phyloP scores from a whole-genome alignment of 1,284 basidiomycete species.

The Apiotrichum laibachii region DNA sequence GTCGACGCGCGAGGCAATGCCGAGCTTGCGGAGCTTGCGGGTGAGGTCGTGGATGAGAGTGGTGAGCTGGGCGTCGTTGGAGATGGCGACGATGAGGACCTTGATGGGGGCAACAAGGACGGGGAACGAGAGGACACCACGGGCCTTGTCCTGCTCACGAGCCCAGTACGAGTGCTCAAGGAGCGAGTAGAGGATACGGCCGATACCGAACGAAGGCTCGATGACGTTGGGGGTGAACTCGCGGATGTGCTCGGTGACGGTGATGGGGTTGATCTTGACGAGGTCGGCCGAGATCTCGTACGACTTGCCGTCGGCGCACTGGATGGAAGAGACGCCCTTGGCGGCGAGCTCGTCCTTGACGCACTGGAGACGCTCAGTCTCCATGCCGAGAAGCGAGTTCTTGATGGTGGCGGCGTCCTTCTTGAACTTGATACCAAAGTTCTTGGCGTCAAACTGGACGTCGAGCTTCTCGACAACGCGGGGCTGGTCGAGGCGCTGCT shows the following conservation, averaged over 20 bases:
- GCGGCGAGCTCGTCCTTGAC: conserved; percentile 67
- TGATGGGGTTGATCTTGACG: conserved; percentile 73
- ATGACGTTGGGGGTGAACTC: conserved; percentile 98
- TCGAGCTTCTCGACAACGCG: conserved; percentile 70
- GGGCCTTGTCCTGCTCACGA: conserved; percentile 83
- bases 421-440: conserved; percentile 84
- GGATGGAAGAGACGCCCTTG: conserved; percentile 43
- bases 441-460: conserved; percentile 81
- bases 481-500: conserved; percentile 80
- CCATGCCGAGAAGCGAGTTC: conserved; percentile 65
- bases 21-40: conserved; percentile 76
- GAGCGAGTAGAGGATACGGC: conserved; percentile 89
- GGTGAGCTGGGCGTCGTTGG: conserved; percentile 77
- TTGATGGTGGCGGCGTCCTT: conserved; percentile 74
- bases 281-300: conserved; percentile 73
- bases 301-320: conserved; percentile 62
- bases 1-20: conserved; percentile 89
- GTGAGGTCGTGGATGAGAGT: conserved; percentile 86
- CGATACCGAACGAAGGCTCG: conserved; percentile 97
- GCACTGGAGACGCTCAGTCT: conserved; percentile 66
- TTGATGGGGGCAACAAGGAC: conserved; percentile 92
- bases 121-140: conserved; percentile 85
- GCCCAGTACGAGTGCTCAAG: conserved; percentile 97
- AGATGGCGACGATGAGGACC: conserved; percentile 93
- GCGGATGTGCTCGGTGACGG: conserved; percentile 87